Evolutionary conservation across 164 flowering plant species (phyloP).

Genomic region (Taxillus chinensis): DNA sequence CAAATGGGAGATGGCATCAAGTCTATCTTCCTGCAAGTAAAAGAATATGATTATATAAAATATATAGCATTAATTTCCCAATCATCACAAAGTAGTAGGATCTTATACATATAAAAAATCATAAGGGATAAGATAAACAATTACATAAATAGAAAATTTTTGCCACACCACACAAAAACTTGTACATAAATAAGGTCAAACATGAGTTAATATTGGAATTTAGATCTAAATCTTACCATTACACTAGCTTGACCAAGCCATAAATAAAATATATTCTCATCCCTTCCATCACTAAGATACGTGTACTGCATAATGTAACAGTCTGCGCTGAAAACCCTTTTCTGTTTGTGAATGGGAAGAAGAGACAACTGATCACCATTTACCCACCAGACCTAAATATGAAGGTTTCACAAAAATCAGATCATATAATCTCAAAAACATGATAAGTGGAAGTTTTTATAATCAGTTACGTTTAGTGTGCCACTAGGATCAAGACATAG

Average conservation of each 20-base stretch:
- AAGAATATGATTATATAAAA: not conserved
- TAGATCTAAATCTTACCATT: constrained; percentile 18
- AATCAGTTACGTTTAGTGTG: constrained; percentile 27
- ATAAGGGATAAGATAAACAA: no score
- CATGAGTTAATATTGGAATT: no score
- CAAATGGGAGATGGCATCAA: constrained; percentile 38
- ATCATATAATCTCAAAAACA: constrained; percentile 5
- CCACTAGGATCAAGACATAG: constrained; percentile 41
- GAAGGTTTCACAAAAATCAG: constrained; percentile 2
- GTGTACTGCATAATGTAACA: constrained; percentile 64
- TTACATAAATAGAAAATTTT: no score
- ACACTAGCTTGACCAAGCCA: constrained; percentile 58
- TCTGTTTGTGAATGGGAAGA: constrained; percentile 26
- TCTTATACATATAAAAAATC: no score
- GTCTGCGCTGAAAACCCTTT: constrained; percentile 58
- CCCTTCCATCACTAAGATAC: constrained; percentile 40
- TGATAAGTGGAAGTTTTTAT: not conserved
- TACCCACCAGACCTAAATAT: constrained; percentile 63
- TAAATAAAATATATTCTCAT: constrained; percentile 44
- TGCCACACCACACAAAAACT: no score
- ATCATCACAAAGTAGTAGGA: no score
- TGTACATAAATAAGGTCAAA: no score
- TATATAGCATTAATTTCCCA: not conserved
- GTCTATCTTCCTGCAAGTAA: constrained; percentile 46
- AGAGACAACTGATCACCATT: constrained; percentile 29